These are phyloP conservation scores for Lathyrus aphaca DNA, from an alignment of 306 rosid species.

Conservation along the genomic window DNA sequence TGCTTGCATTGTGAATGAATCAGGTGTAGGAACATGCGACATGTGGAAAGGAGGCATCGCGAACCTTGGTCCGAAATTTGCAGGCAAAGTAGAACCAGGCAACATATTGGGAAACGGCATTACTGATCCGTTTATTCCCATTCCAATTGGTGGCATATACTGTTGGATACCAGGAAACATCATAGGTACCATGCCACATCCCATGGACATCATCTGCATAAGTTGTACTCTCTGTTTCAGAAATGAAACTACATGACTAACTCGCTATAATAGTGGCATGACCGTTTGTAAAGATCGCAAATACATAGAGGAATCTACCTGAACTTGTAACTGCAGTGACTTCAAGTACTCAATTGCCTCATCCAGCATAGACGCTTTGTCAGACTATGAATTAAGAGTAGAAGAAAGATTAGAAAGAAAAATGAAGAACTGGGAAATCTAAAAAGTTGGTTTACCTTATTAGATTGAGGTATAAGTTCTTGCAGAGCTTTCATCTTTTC, in stretches of 20 bases:
- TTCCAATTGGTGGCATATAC: constrained; percentile 78
- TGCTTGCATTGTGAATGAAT: constrained; percentile 57
- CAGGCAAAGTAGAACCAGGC: constrained; percentile 59
- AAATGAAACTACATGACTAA: constrained; percentile 27
- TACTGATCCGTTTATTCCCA: constrained; percentile 74
- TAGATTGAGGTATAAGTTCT: constrained; percentile 95
- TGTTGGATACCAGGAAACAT: constrained; percentile 89
- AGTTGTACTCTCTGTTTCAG: constrained; percentile 30
- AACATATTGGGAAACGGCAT: constrained; percentile 77
- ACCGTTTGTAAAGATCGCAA: background rate
- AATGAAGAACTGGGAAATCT: constrained; percentile 7
- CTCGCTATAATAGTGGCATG: constrained; percentile 4
- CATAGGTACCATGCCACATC: constrained; percentile 91
- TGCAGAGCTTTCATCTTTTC: constrained; percentile 93
- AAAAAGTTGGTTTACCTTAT: constrained; percentile 57
- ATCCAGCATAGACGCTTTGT: constrained; percentile 96
- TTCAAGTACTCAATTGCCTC: constrained; percentile 96
- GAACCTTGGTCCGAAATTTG: constrained; percentile 74
- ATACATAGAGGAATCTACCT: constrained; percentile 55
- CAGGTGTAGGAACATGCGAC: constrained; percentile 59
- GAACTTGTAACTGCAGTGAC: constrained; percentile 86
- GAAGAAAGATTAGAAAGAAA: constrained; percentile 15
- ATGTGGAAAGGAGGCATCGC: constrained; percentile 67
- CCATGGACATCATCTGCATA: constrained; percentile 98
- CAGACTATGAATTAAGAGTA: constrained; percentile 59